phyloP scores from a whole-genome alignment of 345 rosid species.

The Bruguiera gymnorhiza region DNA sequence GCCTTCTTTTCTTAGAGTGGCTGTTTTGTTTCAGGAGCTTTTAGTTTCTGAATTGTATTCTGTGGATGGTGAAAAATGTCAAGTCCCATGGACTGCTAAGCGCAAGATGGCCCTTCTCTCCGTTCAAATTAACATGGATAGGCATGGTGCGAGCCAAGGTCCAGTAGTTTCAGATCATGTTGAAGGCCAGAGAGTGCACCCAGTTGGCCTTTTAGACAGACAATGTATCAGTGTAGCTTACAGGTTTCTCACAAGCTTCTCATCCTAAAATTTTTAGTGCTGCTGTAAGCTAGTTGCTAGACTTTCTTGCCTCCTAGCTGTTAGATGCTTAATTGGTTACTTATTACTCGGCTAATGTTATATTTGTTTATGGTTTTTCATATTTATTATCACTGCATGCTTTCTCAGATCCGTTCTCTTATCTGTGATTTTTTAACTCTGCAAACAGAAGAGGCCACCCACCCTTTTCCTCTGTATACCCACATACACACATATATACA shows the following conservation, averaged over 20 bases:
- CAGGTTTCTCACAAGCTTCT: conserved; percentile 44
- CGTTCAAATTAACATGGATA: conserved; percentile 54
- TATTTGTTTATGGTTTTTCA: background rate
- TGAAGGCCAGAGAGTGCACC: conserved; percentile 39
- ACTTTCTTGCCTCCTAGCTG: background rate
- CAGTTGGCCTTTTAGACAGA: conserved; percentile 79
- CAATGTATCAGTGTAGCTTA: conserved; percentile 66
- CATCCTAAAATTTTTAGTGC: background rate
- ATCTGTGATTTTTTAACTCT: too few species aligned
- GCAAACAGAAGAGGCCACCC: too few species aligned
- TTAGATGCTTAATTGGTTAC: background rate
- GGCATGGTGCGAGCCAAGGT: conserved; percentile 47
- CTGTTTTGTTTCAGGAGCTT: conserved; percentile 42
- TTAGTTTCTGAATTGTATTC: conserved; percentile 64
- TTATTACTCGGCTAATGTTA: background rate
- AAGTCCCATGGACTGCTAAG: conserved; percentile 59
- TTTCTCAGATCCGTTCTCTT: too few species aligned
- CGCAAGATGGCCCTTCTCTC: conserved; percentile 77
- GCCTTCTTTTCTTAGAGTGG: background rate
- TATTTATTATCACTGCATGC: background rate
- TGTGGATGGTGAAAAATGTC: conserved; percentile 42
- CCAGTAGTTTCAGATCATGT: conserved; percentile 62
- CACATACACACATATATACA: too few species aligned
- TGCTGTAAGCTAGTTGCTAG: background rate
- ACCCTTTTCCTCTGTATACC: too few species aligned